Evolutionary conservation across 768 basidiomycete species (phyloP), one percentile per base, ranked within the genome.

Genomic region (Nevesoporus exiguus): DNA sequence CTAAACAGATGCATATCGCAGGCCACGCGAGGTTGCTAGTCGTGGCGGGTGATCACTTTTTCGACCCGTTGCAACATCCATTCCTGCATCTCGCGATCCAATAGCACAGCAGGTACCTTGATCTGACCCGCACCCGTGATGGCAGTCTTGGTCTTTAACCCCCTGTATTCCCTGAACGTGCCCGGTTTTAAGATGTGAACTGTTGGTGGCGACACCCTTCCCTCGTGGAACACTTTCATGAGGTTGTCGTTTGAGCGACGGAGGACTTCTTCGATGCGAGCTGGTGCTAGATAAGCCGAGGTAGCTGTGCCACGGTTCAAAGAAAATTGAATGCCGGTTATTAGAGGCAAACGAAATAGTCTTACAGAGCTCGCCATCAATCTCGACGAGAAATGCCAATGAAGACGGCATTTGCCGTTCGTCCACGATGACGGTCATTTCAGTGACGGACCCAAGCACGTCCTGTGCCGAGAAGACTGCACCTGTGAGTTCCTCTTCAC

Each of bases 351-450:
- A 22, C 6, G 2, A 34, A 51, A 13, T 2, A 8, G 9, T 40
- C 53, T 22, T 43, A 54, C 52, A 30, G 30, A 54, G 47, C 7
- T 48, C 39, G 24, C 56, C 63, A 40, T 57, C 48, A 5, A 54
- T 40, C 50, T 59, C 58, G 33, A 66, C 49, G 34, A 58, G 42
- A 37, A 47, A 63, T 3, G 47, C 27, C 29, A 59, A 34, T 4
- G 52, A 50, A 1, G 22, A 4, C 8, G 52, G 51, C 34, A 33
- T 5, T 8, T 31, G 48, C 6, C 51, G 60, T 6, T 60, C 47
- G 8, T 66, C 66, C 19, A 57, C n/a, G 10, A 65, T 52, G 17
- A 54, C 52, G 7, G 63, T 58, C n/a, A 62, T 54, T 43, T 66
- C 63, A 0, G 37, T 55, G 15, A 62, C 27, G 9, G 42, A 14